Percentiles rank a stretch among this genome's conserved stretches.
Evolutionary conservation across 129 eudicot genomes (phyloP).

Genomic region (Calendula officinalis): DNA sequence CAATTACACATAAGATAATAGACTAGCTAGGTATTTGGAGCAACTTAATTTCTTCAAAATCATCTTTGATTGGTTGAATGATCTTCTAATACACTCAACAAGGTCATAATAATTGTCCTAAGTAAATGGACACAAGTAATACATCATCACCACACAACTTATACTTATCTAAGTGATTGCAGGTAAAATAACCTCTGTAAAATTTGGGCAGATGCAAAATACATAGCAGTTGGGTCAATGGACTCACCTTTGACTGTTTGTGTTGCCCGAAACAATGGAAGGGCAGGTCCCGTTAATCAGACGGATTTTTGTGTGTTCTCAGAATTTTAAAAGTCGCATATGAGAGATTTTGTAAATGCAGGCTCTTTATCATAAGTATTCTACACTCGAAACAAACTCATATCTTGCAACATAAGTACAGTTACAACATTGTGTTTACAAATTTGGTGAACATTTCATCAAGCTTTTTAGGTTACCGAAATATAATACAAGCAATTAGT

Average conservation of each 20-base stretch:
- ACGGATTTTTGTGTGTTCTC: neutral
- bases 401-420: neutral
- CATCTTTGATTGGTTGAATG: too few species aligned
- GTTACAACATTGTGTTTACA: neutral
- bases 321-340: neutral
- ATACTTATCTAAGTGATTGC: too few species aligned
- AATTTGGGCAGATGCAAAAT: constrained; percentile 75
- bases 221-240: constrained; percentile 69
- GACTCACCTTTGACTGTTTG: constrained; percentile 66
- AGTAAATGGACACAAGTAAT: too few species aligned
- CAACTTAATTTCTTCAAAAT: too few species aligned
- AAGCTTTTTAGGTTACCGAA: neutral
- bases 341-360: constrained; percentile 1
- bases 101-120: too few species aligned
- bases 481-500: neutral
- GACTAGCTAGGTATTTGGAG: too few species aligned
- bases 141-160: too few species aligned
- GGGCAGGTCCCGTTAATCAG: too few species aligned
- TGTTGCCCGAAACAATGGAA: constrained; percentile 16
- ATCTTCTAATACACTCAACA: too few species aligned
- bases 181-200: constrained; percentile 54
- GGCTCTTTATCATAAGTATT: neutral
- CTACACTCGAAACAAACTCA: neutral
- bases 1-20: too few species aligned
- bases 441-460: neutral